Evolutionary conservation across 2,329 filamentous ascomycete genomes (phyloP), one percentile per base, ranked within the genome.

Genomic region (Pseudocercospora fuligena): DNA sequence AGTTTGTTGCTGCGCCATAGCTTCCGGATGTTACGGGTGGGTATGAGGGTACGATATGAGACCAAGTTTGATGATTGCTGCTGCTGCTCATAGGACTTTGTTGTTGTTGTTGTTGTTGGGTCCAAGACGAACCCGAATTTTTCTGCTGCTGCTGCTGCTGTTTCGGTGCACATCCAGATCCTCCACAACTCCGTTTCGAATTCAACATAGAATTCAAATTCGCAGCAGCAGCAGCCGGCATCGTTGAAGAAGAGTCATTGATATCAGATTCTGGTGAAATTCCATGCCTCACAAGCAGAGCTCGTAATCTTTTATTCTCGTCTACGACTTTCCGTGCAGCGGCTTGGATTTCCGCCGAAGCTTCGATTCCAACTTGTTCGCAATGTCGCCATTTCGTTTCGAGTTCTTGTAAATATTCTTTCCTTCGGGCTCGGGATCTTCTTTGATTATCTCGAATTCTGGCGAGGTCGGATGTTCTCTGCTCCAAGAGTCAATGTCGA

Each of bases 401-500:
- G 29, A 93, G 84, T 63, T 91, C 89, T 68, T 88, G 83, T 46
- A 92, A 80, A 75, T 93, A 92, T 74, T 92, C 90, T 80, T 90
- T 92, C 69, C 89, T 85, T 40, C 90, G 86, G 54, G 90, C 90
- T 61, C 91, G 88, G n/a, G 89, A 92, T 68, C 90, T 88, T 64
- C 91, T 85, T 76, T 93, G 91, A 73, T 93, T 94, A 73, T 93
- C 89, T 70, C 91, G 86, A 71, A 93, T 89, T 65, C 90, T 88
- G 56, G 86, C 85, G 36, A 83, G 78, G 61, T 68, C 63, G n/a
- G 63, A 12, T 16, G 65, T 29, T 63, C 49, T 67, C 62, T 67
- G 25, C 9, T 14, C 9, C 12, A 29, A 5, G 3, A 47, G 31
- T 29, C 21, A 25, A 16, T 14, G 4, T 25, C 5, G 11, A 1